A percentile compares a stretch with the other conserved stretches of the same genome.
Evolutionary conservation across 1,139 yeast genomes (phyloP).

Genomic region (Hemisphaericaspora xylanilytica): DNA sequence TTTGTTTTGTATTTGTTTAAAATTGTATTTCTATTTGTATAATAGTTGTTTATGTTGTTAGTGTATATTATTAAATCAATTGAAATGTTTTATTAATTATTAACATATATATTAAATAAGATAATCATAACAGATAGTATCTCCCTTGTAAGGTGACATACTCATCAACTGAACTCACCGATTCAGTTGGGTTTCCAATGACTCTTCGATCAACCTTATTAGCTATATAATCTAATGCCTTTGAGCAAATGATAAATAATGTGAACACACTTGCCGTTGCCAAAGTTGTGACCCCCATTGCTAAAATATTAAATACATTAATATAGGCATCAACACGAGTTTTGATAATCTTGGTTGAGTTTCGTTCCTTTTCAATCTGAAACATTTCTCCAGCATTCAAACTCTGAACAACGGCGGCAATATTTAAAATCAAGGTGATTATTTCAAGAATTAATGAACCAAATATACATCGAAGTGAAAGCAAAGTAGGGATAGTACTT

Average conservation of each 20-base stretch:
- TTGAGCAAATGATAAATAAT: constrained; percentile 13
- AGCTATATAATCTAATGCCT: constrained; percentile 18
- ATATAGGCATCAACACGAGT: constrained; percentile 27
- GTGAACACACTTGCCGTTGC: constrained; percentile 13
- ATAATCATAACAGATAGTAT: constrained; percentile 9
- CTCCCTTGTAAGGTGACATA: constrained; percentile 7
- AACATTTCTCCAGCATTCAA: constrained; percentile 25
- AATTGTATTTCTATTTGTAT: constrained; percentile 1
- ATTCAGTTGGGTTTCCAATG: constrained; percentile 7
- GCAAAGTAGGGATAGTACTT: constrained; percentile 19
- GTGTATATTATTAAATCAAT: constrained; percentile 1
- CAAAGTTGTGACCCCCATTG: constrained; percentile 15
- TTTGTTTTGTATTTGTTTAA: constrained; percentile 2
- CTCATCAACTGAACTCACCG: constrained; percentile 10
- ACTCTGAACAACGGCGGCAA: constrained; percentile 20
- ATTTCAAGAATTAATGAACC: constrained; percentile 20
- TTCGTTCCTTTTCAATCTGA: constrained; percentile 21
- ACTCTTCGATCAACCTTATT: constrained; percentile 22
- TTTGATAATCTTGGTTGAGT: constrained; percentile 11
- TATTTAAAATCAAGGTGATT: constrained; percentile 19
- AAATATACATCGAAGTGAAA: constrained; percentile 17
- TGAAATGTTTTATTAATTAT: constrained; percentile 1
- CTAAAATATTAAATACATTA: constrained; percentile 16
- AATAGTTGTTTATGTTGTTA: constrained; percentile 3
- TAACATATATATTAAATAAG: constrained; percentile 1